phyloP scores from a whole-genome alignment of 768 basidiomycete genomes.

The Leccinum boreale region DNA sequence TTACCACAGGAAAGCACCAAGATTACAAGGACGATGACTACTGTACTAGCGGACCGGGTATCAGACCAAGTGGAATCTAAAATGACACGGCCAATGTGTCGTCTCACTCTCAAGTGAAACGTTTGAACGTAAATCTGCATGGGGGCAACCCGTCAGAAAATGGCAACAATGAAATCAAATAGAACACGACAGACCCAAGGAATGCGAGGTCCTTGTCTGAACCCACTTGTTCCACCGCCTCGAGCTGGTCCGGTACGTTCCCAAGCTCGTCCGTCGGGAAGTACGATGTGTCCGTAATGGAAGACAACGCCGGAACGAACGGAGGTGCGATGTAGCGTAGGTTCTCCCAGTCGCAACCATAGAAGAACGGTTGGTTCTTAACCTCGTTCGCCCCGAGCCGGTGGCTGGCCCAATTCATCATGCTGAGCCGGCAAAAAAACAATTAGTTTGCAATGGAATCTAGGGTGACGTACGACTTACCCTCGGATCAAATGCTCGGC shows the following conservation, averaged over 20 bases:
- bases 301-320: conserved; percentile 90
- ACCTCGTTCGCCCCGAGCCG: conserved; percentile 81
- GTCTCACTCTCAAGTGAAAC: conserved; percentile 41
- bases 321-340: conserved; percentile 94
- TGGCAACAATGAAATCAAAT: not conserved
- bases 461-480: conserved; percentile 39
- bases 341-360: conserved; percentile 90
- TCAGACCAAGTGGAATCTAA: conserved; percentile 11
- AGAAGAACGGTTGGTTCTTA: conserved; percentile 92
- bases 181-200: conserved; percentile 46
- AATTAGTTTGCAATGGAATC: conserved; percentile 4
- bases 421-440: conserved; percentile 37
- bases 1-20: conserved; percentile 17
- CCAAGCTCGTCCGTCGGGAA: conserved; percentile 95
- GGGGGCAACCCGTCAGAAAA: not conserved
- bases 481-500: conserved; percentile 86
- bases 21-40: conserved; percentile 29
- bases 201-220: conserved; percentile 69
- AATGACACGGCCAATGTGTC: not conserved
- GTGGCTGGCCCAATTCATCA: conserved; percentile 81
- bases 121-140: conserved; percentile 80
- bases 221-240: conserved; percentile 57
- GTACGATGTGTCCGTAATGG: conserved; percentile 91
- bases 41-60: conserved; percentile 27
- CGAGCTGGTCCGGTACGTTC: conserved; percentile 59